Evolutionary conservation across 2,329 filamentous ascomycete species (phyloP).

Genomic region (Penicillium sp.): DNA sequence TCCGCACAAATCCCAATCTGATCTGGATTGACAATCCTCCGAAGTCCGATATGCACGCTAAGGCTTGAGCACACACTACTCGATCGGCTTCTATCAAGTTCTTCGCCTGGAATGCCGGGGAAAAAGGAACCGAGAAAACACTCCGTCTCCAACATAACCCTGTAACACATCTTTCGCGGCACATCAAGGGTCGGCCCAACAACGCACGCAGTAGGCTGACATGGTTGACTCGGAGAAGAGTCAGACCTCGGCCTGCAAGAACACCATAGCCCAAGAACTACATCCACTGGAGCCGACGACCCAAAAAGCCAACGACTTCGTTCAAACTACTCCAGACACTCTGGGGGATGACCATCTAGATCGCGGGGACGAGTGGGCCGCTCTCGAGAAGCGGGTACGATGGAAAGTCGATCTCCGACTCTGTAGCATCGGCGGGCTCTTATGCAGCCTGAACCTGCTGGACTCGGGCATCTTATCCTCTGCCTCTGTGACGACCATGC

Average conservation of each 20-base stretch:
- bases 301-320: background rate
- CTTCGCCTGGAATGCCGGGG: background rate
- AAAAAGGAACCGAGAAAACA: background rate
- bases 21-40: slow-evolving; percentile 1
- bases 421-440: slow-evolving; percentile 66
- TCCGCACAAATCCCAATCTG: no score
- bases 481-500: slow-evolving; percentile 66
- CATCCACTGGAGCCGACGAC: background rate
- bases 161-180: background rate
- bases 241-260: background rate
- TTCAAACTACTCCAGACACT: background rate
- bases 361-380: slow-evolving; percentile 19
- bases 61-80: background rate
- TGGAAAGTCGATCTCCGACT: slow-evolving; percentile 64
- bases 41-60: slow-evolving; percentile 3
- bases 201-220: background rate
- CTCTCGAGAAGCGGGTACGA: slow-evolving; percentile 50
- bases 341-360: background rate
- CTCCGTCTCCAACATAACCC: background rate
- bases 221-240: slow-evolving; percentile 1
- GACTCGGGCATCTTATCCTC: slow-evolving; percentile 67
- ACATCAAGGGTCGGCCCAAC: background rate
- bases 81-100: slow-evolving; percentile 5
- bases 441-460: slow-evolving; percentile 66
- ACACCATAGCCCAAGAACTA: background rate